Evolutionary conservation across 2,329 filamentous ascomycete species (phyloP).

Genomic region (Sclerotinia spermophila): DNA sequence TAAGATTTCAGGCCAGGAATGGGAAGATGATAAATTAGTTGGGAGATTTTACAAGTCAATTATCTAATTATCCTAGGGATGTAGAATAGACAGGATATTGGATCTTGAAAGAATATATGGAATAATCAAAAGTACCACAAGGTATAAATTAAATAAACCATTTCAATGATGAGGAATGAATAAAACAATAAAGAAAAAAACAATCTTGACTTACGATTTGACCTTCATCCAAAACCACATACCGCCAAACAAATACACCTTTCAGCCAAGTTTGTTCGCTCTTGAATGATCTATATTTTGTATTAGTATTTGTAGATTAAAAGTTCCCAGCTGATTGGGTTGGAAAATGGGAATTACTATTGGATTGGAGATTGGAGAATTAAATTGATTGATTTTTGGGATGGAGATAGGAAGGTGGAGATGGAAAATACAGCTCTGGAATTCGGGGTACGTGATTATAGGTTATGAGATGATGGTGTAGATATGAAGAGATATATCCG

Average conservation of each 20-base stretch:
- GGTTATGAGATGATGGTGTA: no score
- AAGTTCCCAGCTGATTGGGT: no score
- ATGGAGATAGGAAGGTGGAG: no score
- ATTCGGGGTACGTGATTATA: neutral
- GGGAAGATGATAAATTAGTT: no score
- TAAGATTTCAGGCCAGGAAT: no score
- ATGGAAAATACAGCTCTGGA: neutral
- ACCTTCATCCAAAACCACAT: slow-evolving; percentile 51
- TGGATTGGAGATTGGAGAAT: neutral
- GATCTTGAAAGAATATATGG: no score
- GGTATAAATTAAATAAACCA: neutral
- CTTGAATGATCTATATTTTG: slow-evolving; percentile 34
- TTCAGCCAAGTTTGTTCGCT: slow-evolving; percentile 48
- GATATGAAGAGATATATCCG: no score
- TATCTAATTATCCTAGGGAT: no score
- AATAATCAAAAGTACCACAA: neutral
- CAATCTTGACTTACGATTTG: slow-evolving; percentile 43
- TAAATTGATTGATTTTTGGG: neutral
- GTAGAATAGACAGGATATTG: no score
- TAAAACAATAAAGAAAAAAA: neutral
- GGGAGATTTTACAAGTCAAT: no score
- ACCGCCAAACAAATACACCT: slow-evolving; percentile 49
- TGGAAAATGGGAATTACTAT: neutral
- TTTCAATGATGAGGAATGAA: neutral
- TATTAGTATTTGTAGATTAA: neutral